Conservation (phyloP, 345 rosid species). For the Pistacia integerrima region DNA sequence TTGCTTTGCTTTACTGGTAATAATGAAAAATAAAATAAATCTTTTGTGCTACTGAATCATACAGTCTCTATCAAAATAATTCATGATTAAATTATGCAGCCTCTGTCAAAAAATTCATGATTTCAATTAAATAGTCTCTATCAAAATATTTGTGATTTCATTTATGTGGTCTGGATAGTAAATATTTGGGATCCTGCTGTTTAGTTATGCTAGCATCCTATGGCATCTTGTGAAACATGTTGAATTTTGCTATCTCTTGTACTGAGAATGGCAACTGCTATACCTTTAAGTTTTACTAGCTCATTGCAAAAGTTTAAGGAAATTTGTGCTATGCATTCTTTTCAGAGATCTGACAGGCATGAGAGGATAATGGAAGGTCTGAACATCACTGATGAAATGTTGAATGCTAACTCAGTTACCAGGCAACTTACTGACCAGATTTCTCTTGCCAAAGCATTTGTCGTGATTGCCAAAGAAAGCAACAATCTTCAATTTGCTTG, state of each 20-base stretch:
- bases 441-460: constrained; percentile 85
- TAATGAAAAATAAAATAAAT: neutral
- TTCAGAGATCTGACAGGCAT: constrained; percentile 54
- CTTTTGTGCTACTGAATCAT: neutral
- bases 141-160: neutral
- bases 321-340: constrained; percentile 1
- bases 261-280: neutral
- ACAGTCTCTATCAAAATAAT: neutral
- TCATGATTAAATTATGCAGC: too few species aligned
- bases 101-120: too few species aligned
- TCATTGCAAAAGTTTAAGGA: neutral
- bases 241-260: neutral
- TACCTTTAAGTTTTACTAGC: neutral
- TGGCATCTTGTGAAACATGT: neutral
- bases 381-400: constrained; percentile 84
- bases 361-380: constrained; percentile 62
- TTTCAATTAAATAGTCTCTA: too few species aligned
- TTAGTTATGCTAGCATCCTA: neutral
- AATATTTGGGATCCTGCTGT: neutral
- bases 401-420: constrained; percentile 70
- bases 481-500: constrained; percentile 93
- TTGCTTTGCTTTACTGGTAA: neutral
- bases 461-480: constrained; percentile 93
- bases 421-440: constrained; percentile 91
- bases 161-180: neutral